Evolutionary conservation across 2,329 filamentous ascomycete species (phyloP).

Genomic region (Rhinocladiella similis): DNA sequence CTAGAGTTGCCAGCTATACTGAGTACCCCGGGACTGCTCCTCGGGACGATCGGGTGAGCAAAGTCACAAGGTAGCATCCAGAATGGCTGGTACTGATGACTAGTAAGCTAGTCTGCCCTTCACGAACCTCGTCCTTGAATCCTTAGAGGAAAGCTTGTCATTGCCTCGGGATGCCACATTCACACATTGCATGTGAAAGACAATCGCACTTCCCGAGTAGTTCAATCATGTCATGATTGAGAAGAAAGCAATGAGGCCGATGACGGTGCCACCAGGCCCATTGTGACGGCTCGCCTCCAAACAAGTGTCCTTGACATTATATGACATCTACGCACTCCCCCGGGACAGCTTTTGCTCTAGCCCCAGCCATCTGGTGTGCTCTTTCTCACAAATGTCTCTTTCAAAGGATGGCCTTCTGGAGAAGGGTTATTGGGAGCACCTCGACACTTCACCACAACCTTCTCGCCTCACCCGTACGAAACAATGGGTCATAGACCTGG

Average conservation of each 20-base stretch:
- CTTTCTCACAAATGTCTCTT: constrained; percentile 8
- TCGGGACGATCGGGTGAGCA: background rate
- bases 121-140: background rate
- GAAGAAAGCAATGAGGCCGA: background rate
- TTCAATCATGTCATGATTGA: background rate
- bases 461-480: constrained; percentile 7
- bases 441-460: constrained; percentile 9
- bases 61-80: background rate
- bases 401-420: constrained; percentile 26
- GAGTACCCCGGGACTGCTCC: background rate
- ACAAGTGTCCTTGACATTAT: background rate
- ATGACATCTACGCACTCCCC: background rate
- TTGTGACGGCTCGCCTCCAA: background rate
- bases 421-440: constrained; percentile 27
- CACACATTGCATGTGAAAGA: background rate
- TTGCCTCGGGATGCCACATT: background rate
- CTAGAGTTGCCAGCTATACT: too few species aligned
- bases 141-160: background rate
- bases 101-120: background rate
- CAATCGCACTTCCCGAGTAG: background rate
- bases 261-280: background rate
- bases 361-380: background rate
- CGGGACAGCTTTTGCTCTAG: background rate
- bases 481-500: constrained; percentile 24
- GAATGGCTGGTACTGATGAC: background rate